Conservation (phyloP, 1,284 basidiomycete species). For the Ganoderma meredithae region DNA sequence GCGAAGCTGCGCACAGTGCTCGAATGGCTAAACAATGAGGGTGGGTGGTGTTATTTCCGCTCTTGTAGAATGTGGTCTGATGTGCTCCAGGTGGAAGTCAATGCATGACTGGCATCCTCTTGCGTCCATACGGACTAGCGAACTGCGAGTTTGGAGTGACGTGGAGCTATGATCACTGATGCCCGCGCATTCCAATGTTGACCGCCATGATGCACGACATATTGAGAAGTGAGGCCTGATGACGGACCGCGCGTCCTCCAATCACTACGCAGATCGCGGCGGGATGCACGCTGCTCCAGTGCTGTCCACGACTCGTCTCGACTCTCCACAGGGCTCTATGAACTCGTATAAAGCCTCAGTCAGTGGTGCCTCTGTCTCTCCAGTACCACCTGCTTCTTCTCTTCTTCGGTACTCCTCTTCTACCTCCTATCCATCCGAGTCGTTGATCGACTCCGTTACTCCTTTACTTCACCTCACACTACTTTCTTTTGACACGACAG, state of each 20-base stretch:
- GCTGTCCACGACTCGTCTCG: background rate
- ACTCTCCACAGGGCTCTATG: background rate
- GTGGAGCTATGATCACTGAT: no score
- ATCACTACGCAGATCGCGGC: background rate
- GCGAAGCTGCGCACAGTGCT: no score
- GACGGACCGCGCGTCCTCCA: background rate
- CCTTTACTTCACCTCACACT: background rate
- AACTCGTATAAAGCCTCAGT: background rate
- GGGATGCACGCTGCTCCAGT: background rate
- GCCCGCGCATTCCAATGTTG: no score
- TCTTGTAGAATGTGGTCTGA: no score
- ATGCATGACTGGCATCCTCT: no score
- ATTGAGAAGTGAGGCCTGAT: background rate
- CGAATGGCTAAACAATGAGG: no score
- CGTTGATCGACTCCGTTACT: background rate
- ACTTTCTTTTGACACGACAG: background rate
- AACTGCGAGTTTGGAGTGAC: no score
- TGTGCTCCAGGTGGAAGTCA: no score
- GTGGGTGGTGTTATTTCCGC: no score
- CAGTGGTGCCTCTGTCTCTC: background rate
- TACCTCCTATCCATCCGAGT: background rate
- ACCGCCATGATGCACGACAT: background rate
- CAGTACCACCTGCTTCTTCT: background rate
- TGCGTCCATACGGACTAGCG: no score
- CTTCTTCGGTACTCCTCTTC: background rate